phyloP scores from a whole-genome alignment of 148 eudicot species.

The Heliamphora exappendiculata region DNA sequence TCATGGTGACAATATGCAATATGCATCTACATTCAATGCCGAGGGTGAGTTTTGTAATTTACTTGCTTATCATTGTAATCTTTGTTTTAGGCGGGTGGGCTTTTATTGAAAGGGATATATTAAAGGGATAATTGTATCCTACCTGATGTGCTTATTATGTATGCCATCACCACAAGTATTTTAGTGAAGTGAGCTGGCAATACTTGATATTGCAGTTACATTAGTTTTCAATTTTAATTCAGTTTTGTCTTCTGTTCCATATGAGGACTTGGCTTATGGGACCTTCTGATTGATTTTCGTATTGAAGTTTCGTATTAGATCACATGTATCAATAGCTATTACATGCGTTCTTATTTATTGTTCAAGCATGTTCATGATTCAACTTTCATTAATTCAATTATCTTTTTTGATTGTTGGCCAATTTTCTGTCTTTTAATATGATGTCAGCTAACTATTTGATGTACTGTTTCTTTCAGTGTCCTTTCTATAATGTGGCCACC shows the following conservation, averaged over 20 bases:
- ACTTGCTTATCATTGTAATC: not conserved
- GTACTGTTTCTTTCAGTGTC: not conserved
- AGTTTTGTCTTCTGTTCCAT: not conserved
- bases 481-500: not conserved
- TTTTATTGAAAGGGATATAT: not conserved
- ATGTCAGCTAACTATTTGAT: not conserved
- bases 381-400: not conserved
- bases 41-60: slow-evolving; percentile 37
- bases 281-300: not conserved
- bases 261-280: not conserved
- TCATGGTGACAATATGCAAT: slow-evolving; percentile 28
- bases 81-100: slow-evolving; percentile 1
- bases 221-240: not conserved
- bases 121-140: not conserved
- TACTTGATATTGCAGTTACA: not conserved
- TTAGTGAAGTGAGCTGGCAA: not conserved
- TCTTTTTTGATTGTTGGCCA: not conserved
- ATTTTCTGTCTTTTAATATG: not conserved
- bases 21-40: slow-evolving; percentile 35
- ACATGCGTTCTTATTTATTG: not conserved
- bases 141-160: not conserved
- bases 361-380: slow-evolving; percentile 1
- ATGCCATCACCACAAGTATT: not conserved
- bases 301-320: not conserved
- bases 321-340: not conserved